Evolutionary conservation across 768 basidiomycete species (phyloP).

Genomic region (Termitomyces sp.): DNA sequence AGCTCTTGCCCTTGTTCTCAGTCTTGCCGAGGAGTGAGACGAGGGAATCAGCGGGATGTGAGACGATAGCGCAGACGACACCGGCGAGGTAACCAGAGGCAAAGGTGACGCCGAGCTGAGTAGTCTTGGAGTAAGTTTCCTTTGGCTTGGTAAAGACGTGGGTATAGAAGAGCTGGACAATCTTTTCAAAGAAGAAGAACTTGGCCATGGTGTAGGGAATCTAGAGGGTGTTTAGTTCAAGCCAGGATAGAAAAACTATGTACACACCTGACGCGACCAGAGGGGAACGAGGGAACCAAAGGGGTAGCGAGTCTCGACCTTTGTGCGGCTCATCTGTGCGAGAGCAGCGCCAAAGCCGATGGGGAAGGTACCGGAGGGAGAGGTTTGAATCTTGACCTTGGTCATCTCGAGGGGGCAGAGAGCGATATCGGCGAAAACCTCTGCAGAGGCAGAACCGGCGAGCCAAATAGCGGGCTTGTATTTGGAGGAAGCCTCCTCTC

Average conservation of each 20-base stretch:
- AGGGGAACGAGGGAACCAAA: slow-evolving; percentile 83
- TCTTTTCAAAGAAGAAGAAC: slow-evolving; percentile 94
- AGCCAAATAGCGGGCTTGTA: slow-evolving; percentile 93
- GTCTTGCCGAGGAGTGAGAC: slow-evolving; percentile 93
- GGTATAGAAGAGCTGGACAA: slow-evolving; percentile 82
- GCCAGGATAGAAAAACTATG: neutral
- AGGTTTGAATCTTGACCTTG: slow-evolving; percentile 88
- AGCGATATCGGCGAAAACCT: slow-evolving; percentile 94
- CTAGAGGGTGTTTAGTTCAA: slow-evolving; percentile 27
- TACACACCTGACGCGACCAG: slow-evolving; percentile 76
- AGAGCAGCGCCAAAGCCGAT: slow-evolving; percentile 67
- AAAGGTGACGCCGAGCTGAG: slow-evolving; percentile 87
- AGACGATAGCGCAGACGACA: slow-evolving; percentile 93
- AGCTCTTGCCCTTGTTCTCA: slow-evolving; percentile 73
- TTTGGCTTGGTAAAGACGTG: slow-evolving; percentile 80
- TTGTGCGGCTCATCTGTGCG: slow-evolving; percentile 61
- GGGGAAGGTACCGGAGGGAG: slow-evolving; percentile 71
- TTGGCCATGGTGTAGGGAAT: slow-evolving; percentile 99
- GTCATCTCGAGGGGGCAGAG: slow-evolving; percentile 95
- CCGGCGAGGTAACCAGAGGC: slow-evolving; percentile 91
- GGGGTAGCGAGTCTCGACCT: slow-evolving; percentile 72
- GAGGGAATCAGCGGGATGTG: slow-evolving; percentile 92
- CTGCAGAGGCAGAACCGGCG: slow-evolving; percentile 89
- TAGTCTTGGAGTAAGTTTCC: slow-evolving; percentile 71
- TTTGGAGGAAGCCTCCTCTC: slow-evolving; percentile 71